Percentiles rank a stretch among this genome's conserved stretches.
Evolutionary conservation across 352 stramenopile genomes (phyloP).

Genomic region (Pythium guiyangense): DNA sequence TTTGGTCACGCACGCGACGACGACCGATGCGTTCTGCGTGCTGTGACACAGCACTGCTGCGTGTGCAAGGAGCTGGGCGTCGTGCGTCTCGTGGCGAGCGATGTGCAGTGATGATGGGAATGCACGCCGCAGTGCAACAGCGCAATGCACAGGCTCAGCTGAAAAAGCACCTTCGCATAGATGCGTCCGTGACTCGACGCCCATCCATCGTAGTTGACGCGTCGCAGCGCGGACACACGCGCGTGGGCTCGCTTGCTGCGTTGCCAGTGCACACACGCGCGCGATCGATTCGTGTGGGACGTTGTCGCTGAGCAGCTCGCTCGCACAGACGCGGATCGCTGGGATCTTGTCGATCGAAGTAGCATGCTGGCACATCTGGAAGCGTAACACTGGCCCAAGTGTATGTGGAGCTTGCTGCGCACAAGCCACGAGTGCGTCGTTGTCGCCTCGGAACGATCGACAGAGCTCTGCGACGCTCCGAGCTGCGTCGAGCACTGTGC

Average conservation of each 20-base stretch:
- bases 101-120: neutral
- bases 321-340: slow-evolving; percentile 19
- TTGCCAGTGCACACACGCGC: slow-evolving; percentile 24
- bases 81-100: neutral
- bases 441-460: slow-evolving; percentile 13
- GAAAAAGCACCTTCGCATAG: slow-evolving; percentile 29
- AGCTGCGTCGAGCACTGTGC: slow-evolving; percentile 11
- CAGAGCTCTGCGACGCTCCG: slow-evolving; percentile 13
- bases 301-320: slow-evolving; percentile 15
- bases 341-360: slow-evolving; percentile 10
- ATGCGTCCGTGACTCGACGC: slow-evolving; percentile 15
- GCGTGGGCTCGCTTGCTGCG: slow-evolving; percentile 15
- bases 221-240: slow-evolving; percentile 37
- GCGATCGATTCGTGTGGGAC: slow-evolving; percentile 15
- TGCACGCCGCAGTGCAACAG: slow-evolving; percentile 12
- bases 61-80: neutral
- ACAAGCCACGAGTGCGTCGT: slow-evolving; percentile 23
- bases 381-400: slow-evolving; percentile 17
- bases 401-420: slow-evolving; percentile 18
- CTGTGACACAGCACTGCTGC: slow-evolving; percentile 24
- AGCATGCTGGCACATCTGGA: slow-evolving; percentile 25
- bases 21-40: slow-evolving; percentile 15
- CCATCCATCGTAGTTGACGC: slow-evolving; percentile 49
- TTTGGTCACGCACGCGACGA: slow-evolving; percentile 25
- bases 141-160: slow-evolving; percentile 30